Percentiles rank a stretch among this genome's conserved stretches.
Conservation (phyloP, 768 basidiomycete genomes). For the Lentinula raphanica region DNA sequence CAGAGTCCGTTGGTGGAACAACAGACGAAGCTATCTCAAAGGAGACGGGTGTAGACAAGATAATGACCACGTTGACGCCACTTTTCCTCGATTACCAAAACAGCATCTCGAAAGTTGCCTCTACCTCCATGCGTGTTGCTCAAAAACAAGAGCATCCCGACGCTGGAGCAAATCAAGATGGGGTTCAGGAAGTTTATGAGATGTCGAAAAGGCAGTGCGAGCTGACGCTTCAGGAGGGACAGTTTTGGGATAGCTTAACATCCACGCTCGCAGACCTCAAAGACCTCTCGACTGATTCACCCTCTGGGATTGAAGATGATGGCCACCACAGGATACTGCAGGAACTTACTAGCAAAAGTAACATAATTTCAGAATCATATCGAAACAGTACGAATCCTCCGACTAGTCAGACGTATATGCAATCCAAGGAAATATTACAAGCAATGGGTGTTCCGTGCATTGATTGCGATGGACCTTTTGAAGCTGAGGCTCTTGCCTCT, state of each 20-base stretch:
- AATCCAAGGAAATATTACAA: constrained; percentile 61
- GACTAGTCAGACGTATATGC: constrained; percentile 57
- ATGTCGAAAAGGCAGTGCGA: constrained; percentile 62
- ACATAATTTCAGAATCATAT: constrained; percentile 59
- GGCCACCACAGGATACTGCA: constrained; percentile 6
- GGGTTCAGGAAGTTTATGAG: constrained; percentile 35
- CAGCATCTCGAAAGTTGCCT: constrained; percentile 39
- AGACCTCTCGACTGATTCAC: neutral
- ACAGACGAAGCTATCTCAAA: neutral
- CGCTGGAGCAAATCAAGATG: neutral
- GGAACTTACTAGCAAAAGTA: constrained; percentile 46
- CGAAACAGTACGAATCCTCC: constrained; percentile 58
- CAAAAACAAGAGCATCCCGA: constrained; percentile 8
- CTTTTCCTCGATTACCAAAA: constrained; percentile 47
- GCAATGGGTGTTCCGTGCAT: constrained; percentile 85
- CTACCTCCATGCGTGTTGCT: constrained; percentile 25
- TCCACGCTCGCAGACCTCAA: neutral
- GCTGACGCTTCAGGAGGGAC: constrained; percentile 55
- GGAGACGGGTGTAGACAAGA: neutral
- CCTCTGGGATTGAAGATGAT: neutral
- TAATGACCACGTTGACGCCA: constrained; percentile 34
- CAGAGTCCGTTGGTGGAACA: neutral
- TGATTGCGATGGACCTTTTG: constrained; percentile 60
- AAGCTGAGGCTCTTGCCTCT: constrained; percentile 84
- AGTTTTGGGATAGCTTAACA: constrained; percentile 48